Evolutionary conservation across 2,329 filamentous ascomycete species (phyloP), one percentile per base, ranked within the genome.

Genomic region (Venturia oleaginea): DNA sequence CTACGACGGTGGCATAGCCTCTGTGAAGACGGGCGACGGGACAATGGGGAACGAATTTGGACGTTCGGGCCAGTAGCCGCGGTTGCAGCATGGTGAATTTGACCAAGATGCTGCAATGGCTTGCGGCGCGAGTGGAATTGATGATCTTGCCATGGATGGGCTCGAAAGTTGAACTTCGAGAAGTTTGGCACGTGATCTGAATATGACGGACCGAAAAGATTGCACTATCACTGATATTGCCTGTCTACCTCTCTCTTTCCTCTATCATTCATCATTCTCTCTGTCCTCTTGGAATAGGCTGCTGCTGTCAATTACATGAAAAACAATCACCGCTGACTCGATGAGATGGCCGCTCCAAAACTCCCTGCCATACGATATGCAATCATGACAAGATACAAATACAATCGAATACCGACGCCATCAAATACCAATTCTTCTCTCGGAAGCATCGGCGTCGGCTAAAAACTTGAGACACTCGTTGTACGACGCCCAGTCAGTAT

Each of bases 71-170:
- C 71, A 83, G 81, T 77, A 88, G 76, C 76, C 86, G 83, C 68
- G 86, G 82, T 75, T 88, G 86, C 67, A 90, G 77, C 86, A 91
- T 90, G 37, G 19, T 60, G 1, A 27, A 19, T 60, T 24, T 17
- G n/a, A n/a, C 2, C 37, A 38, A 27, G 22, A 37, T 7, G 34
- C 59, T 40, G 59, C 59, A 60, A 60, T 60, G 17, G 59, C 34
- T 60, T 42, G 59, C 24, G 13, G 59, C 34, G 34, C 22, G 59
- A 4, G 34, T 15, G 42, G 30, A 57, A 34, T 32, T n/a, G 27
- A 7, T 57, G 15, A 15, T 7, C 5, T 10, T 15, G 34, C 27
- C 15, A 34, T 37, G 8, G 51, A 8, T 19, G 30, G 27, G 51
- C 51, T 57, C 19, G 15, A 32, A 27, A 51, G 46, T 27, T 22